Percentiles rank a stretch among this genome's conserved stretches.
Evolutionary conservation across 306 rosid genomes (phyloP).

Genomic region (Acacia melanoxylon): DNA sequence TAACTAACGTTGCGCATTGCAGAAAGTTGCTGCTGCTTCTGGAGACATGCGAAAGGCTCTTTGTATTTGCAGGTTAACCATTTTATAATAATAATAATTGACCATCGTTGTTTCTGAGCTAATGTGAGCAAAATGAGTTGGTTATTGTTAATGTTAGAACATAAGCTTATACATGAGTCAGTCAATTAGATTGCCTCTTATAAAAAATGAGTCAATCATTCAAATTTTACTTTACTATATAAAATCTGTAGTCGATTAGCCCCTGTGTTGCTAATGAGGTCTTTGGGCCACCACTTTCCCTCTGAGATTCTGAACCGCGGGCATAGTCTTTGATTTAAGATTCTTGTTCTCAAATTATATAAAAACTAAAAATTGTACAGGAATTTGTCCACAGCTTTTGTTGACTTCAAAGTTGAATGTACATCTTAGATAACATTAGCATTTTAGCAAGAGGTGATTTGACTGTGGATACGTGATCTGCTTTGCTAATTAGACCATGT

Average conservation of each 20-base stretch:
- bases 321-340: background rate
- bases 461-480: background rate
- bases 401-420: background rate
- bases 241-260: background rate
- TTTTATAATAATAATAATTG: slow-evolving; percentile 3
- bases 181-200: background rate
- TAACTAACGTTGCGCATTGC: slow-evolving; percentile 35
- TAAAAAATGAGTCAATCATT: background rate
- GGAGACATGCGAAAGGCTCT: slow-evolving; percentile 99
- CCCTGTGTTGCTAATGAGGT: background rate
- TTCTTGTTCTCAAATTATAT: background rate
- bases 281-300: background rate
- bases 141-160: background rate
- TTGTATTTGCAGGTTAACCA: slow-evolving; percentile 73
- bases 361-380: background rate
- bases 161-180: background rate
- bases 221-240: background rate
- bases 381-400: background rate
- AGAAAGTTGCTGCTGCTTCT: slow-evolving; percentile 95
- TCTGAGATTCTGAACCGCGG: background rate
- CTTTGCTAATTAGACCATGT: background rate
- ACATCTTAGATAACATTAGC: background rate
- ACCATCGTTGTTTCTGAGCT: background rate
- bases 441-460: background rate
- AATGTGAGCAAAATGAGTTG: background rate